A percentile compares a stretch with the other conserved stretches of the same genome.
phyloP scores from a whole-genome alignment of 1,284 basidiomycete species.

The Phlebopus sp. region DNA sequence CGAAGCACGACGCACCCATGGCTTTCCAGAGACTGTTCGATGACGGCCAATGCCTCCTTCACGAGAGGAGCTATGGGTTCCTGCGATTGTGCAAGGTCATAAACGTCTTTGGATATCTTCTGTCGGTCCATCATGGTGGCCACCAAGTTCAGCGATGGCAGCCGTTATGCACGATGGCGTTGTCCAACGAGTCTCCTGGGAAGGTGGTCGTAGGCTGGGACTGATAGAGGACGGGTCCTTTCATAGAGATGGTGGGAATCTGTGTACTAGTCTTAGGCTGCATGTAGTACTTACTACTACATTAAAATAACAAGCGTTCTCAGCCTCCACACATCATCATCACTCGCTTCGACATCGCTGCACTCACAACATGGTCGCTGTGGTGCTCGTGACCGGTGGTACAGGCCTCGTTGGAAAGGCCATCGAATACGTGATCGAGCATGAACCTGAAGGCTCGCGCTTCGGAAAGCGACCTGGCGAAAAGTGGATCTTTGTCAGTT shows the following conservation, averaged over 20 bases:
- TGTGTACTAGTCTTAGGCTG: no score
- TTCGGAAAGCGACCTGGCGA: constrained; percentile 76
- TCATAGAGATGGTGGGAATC: constrained; percentile 18
- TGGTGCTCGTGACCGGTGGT: constrained; percentile 81
- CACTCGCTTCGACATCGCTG: neutral
- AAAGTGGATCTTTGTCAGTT: constrained; percentile 80
- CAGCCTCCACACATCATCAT: neutral
- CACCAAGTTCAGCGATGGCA: neutral
- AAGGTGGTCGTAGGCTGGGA: constrained; percentile 5
- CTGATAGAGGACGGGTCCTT: constrained; percentile 6
- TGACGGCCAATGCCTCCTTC: constrained; percentile 73
- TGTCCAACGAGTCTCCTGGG: constrained; percentile 7
- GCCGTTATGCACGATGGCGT: neutral
- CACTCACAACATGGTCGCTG: constrained; percentile 37
- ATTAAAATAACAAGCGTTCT: neutral
- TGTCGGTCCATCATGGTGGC: constrained; percentile 39
- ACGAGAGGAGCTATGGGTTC: constrained; percentile 62
- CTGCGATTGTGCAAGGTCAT: constrained; percentile 50
- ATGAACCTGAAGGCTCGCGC: constrained; percentile 70
- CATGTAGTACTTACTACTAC: no score
- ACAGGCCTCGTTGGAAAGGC: constrained; percentile 84
- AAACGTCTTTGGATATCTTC: constrained; percentile 54
- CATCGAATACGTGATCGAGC: constrained; percentile 74
- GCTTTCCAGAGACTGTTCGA: constrained; percentile 70
- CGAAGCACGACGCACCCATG: constrained; percentile 63